Evolutionary conservation across 2,329 filamentous ascomycete genomes (phyloP), one percentile per base, ranked within the genome.

Genomic region (Canariomyces notabilis): DNA sequence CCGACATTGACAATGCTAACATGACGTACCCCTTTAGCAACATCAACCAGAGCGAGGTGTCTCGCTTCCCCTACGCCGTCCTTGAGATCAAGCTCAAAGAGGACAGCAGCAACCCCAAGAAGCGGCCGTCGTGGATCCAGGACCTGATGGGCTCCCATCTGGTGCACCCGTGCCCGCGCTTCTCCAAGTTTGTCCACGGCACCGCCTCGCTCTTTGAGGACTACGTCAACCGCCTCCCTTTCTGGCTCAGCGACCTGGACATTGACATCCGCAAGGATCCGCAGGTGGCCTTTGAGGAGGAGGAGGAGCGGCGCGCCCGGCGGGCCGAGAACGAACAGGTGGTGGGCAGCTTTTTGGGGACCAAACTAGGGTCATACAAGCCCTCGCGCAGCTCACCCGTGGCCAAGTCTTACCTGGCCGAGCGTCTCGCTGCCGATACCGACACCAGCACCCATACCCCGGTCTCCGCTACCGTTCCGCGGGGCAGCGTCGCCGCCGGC

Each of bases 101-200:
- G 49, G 77, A 79, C 51, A 72, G 70, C 42, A 69, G 70, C 51
- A 65, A 61, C 39, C 62, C 66, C 39, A 77, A 80, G 55, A 89
- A 87, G 66, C 80, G 82, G 45, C 84, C 86, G 4, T 79, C 83
- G 53, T 98, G 93, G 93, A 75, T 97, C 26, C 80, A 89, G 56
- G 93, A 98, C 57, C 71, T 98, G 56, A 96, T 95, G 80, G 77
- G 80, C 42, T 96, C 89, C 5, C 91, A 98, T 65, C 77, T 98
- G 4, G 87, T 98, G 53, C 89, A 95, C 63, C 82, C 89, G 37
- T 83, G 87, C 0, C 88, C 90, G 1, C 82, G 86, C 41, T 98
- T 98, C 70, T 96, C 89, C 59, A 98, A 98, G 66, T 98, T 97
- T 58, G 86, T 95, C 2, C 91, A 98, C 59, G 93, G 93, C 51